Conservation (phyloP, 306 rosid genomes). For the Lathyrus oleraceus region DNA sequence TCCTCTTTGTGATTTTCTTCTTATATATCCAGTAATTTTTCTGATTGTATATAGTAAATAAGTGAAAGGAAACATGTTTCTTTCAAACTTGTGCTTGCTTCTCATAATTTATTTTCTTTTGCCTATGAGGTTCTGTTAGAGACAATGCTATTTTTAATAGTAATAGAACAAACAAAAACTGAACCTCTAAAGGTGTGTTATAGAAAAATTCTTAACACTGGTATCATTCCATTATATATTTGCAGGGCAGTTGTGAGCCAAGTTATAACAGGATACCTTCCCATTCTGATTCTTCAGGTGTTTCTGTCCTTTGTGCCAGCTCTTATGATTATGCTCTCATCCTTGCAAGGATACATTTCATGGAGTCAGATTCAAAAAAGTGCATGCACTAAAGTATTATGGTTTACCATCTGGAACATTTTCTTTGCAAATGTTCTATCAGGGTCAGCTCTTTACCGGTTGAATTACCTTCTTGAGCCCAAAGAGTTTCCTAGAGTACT, state of each 20-base stretch:
- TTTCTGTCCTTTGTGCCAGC: constrained; percentile 66
- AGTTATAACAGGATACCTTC: constrained; percentile 87
- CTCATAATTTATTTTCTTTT: too few relatives aligned
- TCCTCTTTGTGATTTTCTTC: too few relatives aligned
- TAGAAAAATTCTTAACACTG: background rate
- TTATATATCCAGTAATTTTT: too few relatives aligned
- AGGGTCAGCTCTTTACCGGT: constrained; percentile 65
- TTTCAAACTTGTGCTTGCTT: too few relatives aligned
- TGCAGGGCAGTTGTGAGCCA: constrained; percentile 70
- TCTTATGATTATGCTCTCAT: constrained; percentile 68
- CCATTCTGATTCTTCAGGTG: constrained; percentile 70
- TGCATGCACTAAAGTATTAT: constrained; percentile 70
- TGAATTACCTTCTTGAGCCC: constrained; percentile 74
- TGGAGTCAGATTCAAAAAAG: constrained; percentile 65
- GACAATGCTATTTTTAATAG: too few relatives aligned
- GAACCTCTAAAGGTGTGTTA: too few relatives aligned
- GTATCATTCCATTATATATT: constrained; percentile 5
- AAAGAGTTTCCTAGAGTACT: constrained; percentile 67
- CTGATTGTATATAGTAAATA: too few relatives aligned
- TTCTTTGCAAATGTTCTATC: constrained; percentile 85
- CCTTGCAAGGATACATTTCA: constrained; percentile 76
- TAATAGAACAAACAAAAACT: too few relatives aligned
- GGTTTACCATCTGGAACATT: constrained; percentile 84
- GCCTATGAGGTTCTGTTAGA: too few relatives aligned
- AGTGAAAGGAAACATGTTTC: too few relatives aligned